Conservation (phyloP, 2,329 filamentous ascomycete species). For the Cladophialophora carrionii region DNA sequence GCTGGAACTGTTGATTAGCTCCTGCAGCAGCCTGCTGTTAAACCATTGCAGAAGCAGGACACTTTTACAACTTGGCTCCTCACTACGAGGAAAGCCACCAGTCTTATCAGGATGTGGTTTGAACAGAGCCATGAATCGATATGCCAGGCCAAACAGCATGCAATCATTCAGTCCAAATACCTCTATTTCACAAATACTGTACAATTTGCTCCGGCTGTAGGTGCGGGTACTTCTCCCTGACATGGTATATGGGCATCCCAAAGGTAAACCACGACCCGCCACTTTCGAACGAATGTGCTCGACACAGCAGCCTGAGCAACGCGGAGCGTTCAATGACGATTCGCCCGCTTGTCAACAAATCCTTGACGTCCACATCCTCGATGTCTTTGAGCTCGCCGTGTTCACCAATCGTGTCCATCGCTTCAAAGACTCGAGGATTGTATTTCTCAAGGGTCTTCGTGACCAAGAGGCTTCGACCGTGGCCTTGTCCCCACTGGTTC, state of each 20-base stretch:
- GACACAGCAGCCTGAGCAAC: conserved; percentile 58
- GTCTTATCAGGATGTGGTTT: neutral
- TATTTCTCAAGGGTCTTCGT: conserved; percentile 51
- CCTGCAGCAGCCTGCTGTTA: neutral
- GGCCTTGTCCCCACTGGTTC: conserved; percentile 69
- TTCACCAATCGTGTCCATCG: conserved; percentile 65
- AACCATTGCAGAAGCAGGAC: neutral
- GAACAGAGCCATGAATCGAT: neutral
- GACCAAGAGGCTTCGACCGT: conserved; percentile 75
- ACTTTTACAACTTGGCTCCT: neutral
- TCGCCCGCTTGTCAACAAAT: conserved; percentile 80
- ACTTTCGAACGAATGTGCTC: neutral
- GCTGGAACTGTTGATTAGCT: neutral
- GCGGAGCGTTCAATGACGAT: conserved; percentile 84
- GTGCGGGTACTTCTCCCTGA: neutral
- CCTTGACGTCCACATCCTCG: conserved; percentile 92
- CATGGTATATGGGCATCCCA: neutral
- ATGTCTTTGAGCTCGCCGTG: conserved; percentile 71
- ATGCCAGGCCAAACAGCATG: neutral
- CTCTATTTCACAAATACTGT: conserved; percentile 8
- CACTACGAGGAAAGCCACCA: neutral
- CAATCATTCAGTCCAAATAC: neutral
- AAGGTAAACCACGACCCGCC: conserved; percentile 9
- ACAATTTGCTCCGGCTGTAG: conserved; percentile 15
- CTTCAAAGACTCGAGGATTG: conserved; percentile 56